Base-by-base conservation (phyloP, 805 yeast species). In the Pichia paraexigua region DNA sequence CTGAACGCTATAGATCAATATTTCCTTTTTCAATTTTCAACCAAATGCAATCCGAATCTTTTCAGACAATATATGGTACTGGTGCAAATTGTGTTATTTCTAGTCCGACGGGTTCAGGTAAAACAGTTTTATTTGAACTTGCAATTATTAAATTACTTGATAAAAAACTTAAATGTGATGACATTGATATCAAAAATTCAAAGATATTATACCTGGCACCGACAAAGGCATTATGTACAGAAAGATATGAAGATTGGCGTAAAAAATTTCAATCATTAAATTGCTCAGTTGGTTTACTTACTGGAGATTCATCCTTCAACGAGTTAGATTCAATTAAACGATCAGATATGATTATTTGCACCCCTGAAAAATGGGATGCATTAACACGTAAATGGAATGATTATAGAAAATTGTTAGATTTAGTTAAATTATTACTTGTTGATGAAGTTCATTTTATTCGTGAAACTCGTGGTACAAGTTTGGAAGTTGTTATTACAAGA, bases 51-150 rank as follows among this genome's bases (percentile, higher is more conserved):
- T 84, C 96, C 20, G 72, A 91, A 55, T 94, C 94, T 0, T 92
- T 75, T 58, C 94, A 95, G 0, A 86, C 88, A 11, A 97, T 96
- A 0, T 94, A 90, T 64, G 80, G 85, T 47, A 83, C 96, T 9
- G 87, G 87, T 64, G 96, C 90, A 58, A 94, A 91, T 62, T 86
- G 92, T 95, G 72, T 91, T 46, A 87, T 91, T 11, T 91, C 97
- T 78, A 96, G 97, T 0, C 97, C 97, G 1, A 90, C 97, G 0
- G 97, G 97, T 73, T 96, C 97, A 8, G 97, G 97, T 76, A 90
- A 91, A 63, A 91, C 97, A 0, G 97, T 89, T 64, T 90, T 91
- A 20, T 97, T 97, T 0, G 68, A 91, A 53, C 69, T 90, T 32
- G 74, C 96, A 0, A 80, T 91, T 76, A 50, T 69, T 76, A 2